phyloP scores from a whole-genome alignment of 2,329 filamentous ascomycete species.

The Talaromyces sp. region DNA sequence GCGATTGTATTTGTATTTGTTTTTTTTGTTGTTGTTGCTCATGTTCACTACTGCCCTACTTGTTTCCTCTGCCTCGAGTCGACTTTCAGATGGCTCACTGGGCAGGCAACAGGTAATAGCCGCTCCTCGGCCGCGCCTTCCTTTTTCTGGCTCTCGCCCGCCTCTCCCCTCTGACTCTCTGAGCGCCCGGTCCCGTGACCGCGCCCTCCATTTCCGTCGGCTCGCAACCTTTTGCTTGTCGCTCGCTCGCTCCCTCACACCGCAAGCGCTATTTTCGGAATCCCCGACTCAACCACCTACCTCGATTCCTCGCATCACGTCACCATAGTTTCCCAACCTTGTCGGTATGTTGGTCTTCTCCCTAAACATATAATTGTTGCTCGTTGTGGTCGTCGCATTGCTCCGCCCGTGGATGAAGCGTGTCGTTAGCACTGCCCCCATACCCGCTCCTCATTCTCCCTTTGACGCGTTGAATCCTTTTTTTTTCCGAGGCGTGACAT shows the following conservation, averaged over 20 bases:
- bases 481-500: constrained; percentile 7
- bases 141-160: background rate
- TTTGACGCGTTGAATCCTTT: constrained; percentile 22
- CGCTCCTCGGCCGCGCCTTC: background rate
- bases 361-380: background rate
- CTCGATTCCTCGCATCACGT: constrained; percentile 30
- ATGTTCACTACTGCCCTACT: background rate
- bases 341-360: constrained; percentile 31
- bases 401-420: background rate
- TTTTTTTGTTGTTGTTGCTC: background rate
- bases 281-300: constrained; percentile 24
- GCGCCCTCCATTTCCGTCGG: constrained; percentile 12
- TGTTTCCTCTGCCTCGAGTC: background rate
- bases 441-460: constrained; percentile 5
- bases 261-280: constrained; percentile 30
- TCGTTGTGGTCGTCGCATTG: background rate
- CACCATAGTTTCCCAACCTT: constrained; percentile 34
- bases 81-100: background rate
- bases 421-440: constrained; percentile 12
- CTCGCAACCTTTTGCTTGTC: constrained; percentile 4
- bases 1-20: background rate
- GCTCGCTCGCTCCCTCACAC: constrained; percentile 21
- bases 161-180: background rate
- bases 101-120: background rate
- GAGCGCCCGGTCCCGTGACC: constrained; percentile 24